Evolutionary conservation across 148 eudicot genomes (phyloP).

Genomic region (Gaultheria prostrata): DNA sequence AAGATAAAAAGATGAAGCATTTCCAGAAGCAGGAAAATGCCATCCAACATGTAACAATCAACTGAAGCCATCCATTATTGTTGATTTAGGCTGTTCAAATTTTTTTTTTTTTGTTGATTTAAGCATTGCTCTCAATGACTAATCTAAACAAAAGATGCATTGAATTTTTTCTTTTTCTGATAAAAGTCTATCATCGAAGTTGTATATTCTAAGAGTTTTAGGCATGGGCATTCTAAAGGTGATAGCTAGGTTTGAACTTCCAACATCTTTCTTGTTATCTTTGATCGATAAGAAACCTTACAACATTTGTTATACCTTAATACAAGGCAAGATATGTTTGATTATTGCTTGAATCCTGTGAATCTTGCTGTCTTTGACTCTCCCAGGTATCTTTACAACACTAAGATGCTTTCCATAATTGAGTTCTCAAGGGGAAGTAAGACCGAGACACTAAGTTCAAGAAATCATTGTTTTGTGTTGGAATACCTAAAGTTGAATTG

Average conservation of each 20-base stretch:
- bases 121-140: not conserved
- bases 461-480: not conserved
- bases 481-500: conserved; percentile 7
- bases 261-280: not conserved
- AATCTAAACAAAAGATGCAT: not conserved
- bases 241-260: conserved; percentile 10
- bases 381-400: conserved; percentile 28
- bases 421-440: not conserved
- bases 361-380: conserved; percentile 18
- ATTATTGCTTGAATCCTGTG: not conserved
- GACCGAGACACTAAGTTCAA: conserved; percentile 7
- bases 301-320: not conserved
- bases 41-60: not conserved
- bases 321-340: not conserved
- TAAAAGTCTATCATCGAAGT: not conserved
- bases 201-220: not conserved
- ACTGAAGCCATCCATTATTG: not conserved
- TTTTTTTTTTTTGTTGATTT: not conserved
- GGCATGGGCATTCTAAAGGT: not conserved
- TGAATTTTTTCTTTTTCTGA: not conserved
- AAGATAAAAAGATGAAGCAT: not conserved
- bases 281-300: conserved; percentile 8
- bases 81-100: too few species aligned
- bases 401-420: conserved; percentile 21
- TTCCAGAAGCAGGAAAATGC: not conserved